phyloP scores from a whole-genome alignment of 2,329 filamentous ascomycete genomes.

The Calonectria montana region DNA sequence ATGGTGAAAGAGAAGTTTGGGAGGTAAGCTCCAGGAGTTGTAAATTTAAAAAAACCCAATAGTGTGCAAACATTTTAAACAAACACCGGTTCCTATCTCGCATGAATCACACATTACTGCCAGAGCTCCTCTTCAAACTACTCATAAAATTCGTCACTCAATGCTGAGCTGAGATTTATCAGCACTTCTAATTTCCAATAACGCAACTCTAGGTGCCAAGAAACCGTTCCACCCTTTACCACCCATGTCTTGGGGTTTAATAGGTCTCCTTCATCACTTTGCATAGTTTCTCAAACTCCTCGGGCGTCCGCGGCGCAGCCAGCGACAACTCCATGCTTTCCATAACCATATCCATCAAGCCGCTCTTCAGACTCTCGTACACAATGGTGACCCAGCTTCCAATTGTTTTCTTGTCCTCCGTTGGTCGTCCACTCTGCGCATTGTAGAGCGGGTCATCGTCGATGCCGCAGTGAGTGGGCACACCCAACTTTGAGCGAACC shows the following conservation, averaged over 20 bases:
- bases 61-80: too few relatives aligned
- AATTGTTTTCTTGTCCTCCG: constrained; percentile 46
- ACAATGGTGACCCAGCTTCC: constrained; percentile 46
- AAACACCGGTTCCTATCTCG: too few relatives aligned
- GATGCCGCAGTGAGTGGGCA: constrained; percentile 47
- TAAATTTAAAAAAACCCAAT: too few relatives aligned
- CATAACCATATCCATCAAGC: constrained; percentile 45
- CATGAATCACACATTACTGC: too few relatives aligned
- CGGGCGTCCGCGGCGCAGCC: constrained; percentile 31
- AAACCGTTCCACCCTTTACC: background rate
- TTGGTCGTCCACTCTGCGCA: constrained; percentile 32
- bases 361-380: constrained; percentile 45
- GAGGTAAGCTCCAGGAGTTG: too few relatives aligned
- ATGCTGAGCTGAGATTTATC: background rate
- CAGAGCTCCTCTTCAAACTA: too few relatives aligned
- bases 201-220: background rate
- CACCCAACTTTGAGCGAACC: constrained; percentile 42
- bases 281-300: constrained; percentile 39
- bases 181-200: too few relatives aligned
- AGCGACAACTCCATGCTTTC: constrained; percentile 34
- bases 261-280: constrained; percentile 22
- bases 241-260: background rate
- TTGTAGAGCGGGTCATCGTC: constrained; percentile 45
- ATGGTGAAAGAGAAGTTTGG: too few relatives aligned
- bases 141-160: too few relatives aligned